phyloP scores from a whole-genome alignment of 495 filamentous ascomycete species.

The Trypethelium eluteriae region DNA sequence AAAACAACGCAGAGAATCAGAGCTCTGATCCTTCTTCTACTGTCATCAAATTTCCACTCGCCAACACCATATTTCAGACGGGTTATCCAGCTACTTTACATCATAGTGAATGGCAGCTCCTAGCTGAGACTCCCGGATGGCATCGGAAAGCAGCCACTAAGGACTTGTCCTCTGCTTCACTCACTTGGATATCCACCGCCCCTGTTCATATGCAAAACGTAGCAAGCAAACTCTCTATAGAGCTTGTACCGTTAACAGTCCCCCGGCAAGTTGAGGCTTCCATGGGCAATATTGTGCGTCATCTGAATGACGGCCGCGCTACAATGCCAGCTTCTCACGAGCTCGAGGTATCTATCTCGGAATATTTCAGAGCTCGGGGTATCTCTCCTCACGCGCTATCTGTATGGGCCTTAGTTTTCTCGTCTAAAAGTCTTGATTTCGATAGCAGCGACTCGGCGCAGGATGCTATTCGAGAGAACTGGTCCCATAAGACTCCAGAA shows the following conservation, averaged over 20 bases:
- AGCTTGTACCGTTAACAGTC: constrained; percentile 57
- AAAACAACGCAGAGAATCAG: not conserved
- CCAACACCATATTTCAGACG: constrained; percentile 26
- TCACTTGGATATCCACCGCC: constrained; percentile 5
- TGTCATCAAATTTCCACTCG: constrained; percentile 17
- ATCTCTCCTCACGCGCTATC: constrained; percentile 46
- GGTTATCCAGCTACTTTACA: constrained; percentile 20
- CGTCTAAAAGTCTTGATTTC: constrained; percentile 22
- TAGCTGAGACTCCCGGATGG: not conserved
- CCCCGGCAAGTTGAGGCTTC: constrained; percentile 56
- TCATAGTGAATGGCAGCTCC: constrained; percentile 13
- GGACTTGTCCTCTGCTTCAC: not conserved
- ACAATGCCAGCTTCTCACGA: constrained; percentile 65
- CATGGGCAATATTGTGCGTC: constrained; percentile 77
- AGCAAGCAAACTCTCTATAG: constrained; percentile 35
- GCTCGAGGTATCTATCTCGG: constrained; percentile 58
- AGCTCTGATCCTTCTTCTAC: not conserved
- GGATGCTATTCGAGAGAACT: constrained; percentile 19
- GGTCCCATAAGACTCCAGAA: constrained; percentile 14
- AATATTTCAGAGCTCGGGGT: constrained; percentile 45
- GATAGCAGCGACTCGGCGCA: not conserved
- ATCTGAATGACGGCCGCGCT: constrained; percentile 43
- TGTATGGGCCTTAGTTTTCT: constrained; percentile 71
- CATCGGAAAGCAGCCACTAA: not conserved
- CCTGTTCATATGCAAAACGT: constrained; percentile 27